Base-by-base conservation (phyloP, 805 yeast species). In the Candida odintsovae region DNA sequence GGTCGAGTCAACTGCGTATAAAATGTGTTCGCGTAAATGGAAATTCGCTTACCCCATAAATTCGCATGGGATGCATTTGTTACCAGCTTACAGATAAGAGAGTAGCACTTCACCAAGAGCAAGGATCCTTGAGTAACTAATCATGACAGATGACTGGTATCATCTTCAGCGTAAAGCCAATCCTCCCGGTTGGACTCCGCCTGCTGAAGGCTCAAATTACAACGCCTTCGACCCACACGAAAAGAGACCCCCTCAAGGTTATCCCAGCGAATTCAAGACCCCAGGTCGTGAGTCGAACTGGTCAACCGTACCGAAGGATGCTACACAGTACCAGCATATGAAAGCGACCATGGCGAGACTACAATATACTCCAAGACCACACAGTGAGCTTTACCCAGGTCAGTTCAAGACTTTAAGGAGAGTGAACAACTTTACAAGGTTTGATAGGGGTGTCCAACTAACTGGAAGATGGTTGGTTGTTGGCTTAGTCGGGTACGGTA, bases 181-280 rank as follows among this genome's bases (percentile, higher is more conserved):
- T 55, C 90, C 94, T 3, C 75, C 76, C 7, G 90, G 89, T 0
- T 85, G 94, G 94, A 75, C 75, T 0, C 86, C 81, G 2, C 95
- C 95, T 9, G 42, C 46, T 1, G 36, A 46, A 18, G 55, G 53
- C 10, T 57, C 62, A 11, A 50, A 51, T 0, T 88, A 86, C 61
- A 87, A 87, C 56, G 95, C 95, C 7, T 88, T 81, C 58, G 96
- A 87, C 59, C 85, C 90, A 0, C 66, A 76, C 1, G 96, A 87
- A 59, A 61, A 69, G 37, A 71, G 96, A 40, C 95, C 96, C 0
- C 77, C 95, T 0, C 81, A 82, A 59, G 95, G 96, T 2, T 87
- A 88, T 53, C 96, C 96, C 1, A 82, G 90, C 22, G 96, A 87
- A 62, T 88, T 74, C 67, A 72, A 76, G 47, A 66, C 82, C 1